Evolutionary conservation across 805 yeast genomes (phyloP), one percentile per base, ranked within the genome.

Genomic region (Candida jianshihensis): DNA sequence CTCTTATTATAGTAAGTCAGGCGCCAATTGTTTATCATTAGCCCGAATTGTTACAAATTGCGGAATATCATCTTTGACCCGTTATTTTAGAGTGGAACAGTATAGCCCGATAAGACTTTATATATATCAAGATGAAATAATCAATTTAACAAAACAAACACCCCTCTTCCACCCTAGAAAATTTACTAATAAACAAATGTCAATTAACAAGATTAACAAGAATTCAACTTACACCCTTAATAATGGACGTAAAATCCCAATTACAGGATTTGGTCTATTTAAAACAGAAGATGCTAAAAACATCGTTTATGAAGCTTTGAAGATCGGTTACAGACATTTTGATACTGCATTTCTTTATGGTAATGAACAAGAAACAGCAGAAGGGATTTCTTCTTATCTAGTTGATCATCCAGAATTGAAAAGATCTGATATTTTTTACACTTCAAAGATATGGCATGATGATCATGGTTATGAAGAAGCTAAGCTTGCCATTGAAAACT

Each of bases 251-350:
- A 53, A 49, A 31, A 73, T 82, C 37, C 90, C 90, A 6, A 78
- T 78, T 4, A 56, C 78, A 26, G 92, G 86, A 1, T 66, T 83
- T 31, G 92, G 92, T 9, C 68, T 79, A n/a, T 78, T 76, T 42
- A 44, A 59, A 16, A 64, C 68, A 22, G 68, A 66, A 30, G 58
- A 61, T 19, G 73, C 80, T 15, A 13, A 19, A 3, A 26, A 17
- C 15, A 25, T 44, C 11, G 81, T 79, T 11, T 64, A 66, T 42
- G 56, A 64, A 26, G 89, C 87, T 3, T 65, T 82, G 42, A 57
- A 64, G 28, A 59, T 52, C 12, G 90, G 90, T 1, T 82, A 79
- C 54, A 68, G 88, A 42, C 87, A 78, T 46, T 60, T 82, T 38
- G 89, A 83, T 52, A 60, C 78, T 16, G 92, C 90, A n/a, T 73